phyloP scores from a whole-genome alignment of 1,284 basidiomycete species.

The Cerrena zonata region DNA sequence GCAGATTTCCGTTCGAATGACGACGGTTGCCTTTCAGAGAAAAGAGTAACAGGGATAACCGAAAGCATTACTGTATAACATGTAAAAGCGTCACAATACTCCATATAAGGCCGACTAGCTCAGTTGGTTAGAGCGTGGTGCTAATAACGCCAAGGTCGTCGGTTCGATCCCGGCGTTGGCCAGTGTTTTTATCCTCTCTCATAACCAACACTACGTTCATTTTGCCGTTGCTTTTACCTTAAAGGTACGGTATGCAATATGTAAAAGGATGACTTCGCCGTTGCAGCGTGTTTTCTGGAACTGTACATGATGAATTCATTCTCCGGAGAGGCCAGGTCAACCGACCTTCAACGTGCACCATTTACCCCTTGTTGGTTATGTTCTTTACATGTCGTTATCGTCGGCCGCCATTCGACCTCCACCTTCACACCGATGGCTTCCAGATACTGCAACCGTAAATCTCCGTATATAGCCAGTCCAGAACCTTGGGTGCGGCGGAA shows the following conservation, averaged over 20 bases:
- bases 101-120: slow-evolving; percentile 11
- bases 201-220: background rate
- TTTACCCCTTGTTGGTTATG: background rate
- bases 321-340: background rate
- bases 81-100: too few species aligned
- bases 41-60: background rate
- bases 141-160: slow-evolving; percentile 14
- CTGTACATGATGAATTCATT: background rate
- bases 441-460: background rate
- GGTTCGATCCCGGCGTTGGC: slow-evolving; percentile 12
- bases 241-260: background rate
- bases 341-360: background rate
- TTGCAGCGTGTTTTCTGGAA: too few species aligned
- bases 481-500: too few species aligned
- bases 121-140: slow-evolving; percentile 13
- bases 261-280: too few species aligned
- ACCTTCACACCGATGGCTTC: background rate
- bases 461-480: too few species aligned
- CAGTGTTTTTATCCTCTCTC: slow-evolving; percentile 1
- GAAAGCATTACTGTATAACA: background rate
- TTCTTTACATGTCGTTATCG: background rate
- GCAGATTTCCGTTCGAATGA: background rate
- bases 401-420: background rate
- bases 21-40: background rate
- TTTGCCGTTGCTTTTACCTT: too few species aligned